Evolutionary conservation across 2,329 filamentous ascomycete genomes (phyloP).

Genomic region (Ceratocystis smalleyi): DNA sequence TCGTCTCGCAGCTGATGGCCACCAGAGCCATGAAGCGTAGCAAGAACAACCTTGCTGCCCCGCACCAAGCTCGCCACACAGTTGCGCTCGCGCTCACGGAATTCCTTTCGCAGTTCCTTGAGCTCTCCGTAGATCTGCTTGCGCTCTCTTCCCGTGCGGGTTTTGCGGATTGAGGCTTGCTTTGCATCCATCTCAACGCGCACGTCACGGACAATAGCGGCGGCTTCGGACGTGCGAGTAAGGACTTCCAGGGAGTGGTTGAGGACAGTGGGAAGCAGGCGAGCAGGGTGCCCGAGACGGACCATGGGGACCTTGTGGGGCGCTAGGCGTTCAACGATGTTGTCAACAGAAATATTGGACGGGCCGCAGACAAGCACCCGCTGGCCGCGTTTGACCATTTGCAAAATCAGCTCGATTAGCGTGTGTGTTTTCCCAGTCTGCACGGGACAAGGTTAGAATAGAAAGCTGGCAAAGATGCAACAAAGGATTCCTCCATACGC

Average conservation of each 20-base stretch:
- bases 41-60: conserved; percentile 73
- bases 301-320: conserved; percentile 75
- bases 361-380: conserved; percentile 87
- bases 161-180: conserved; percentile 77
- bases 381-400: conserved; percentile 57
- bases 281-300: conserved; percentile 80
- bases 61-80: conserved; percentile 64
- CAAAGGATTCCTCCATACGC: neutral
- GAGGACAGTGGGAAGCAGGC: conserved; percentile 73
- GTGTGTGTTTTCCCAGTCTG: conserved; percentile 93
- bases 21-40: conserved; percentile 83
- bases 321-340: conserved; percentile 84
- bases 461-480: too few species aligned
- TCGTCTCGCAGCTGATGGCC: conserved; percentile 67
- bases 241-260: conserved; percentile 83
- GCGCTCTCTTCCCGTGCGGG: conserved; percentile 62
- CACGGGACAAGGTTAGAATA: conserved; percentile 13
- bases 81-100: conserved; percentile 63
- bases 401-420: conserved; percentile 85
- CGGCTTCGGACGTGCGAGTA: conserved; percentile 79
- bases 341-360: conserved; percentile 94
- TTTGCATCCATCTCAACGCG: conserved; percentile 86
- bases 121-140: conserved; percentile 72
- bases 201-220: conserved; percentile 76
- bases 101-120: conserved; percentile 75